A percentile compares a stretch with the other conserved stretches of the same genome.
These are phyloP conservation scores for Chondrus crispus DNA, from an alignment of 23 red algal species.

Conservation along the genomic window DNA sequence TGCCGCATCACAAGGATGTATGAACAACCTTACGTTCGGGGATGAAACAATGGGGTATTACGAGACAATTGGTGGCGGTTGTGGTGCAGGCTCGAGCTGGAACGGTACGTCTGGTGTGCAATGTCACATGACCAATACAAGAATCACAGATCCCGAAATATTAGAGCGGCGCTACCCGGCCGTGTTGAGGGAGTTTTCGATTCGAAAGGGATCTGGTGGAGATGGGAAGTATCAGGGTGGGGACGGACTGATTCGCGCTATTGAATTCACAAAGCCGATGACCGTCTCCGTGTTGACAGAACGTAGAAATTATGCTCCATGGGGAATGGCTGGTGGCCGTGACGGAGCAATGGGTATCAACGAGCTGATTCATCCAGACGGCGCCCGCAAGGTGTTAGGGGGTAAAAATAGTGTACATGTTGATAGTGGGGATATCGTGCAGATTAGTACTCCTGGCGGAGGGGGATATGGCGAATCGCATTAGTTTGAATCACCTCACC, in stretches of 20 bases:
- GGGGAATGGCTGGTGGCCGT: constrained; percentile 76
- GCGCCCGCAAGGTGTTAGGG: constrained; percentile 40
- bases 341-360: constrained; percentile 69
- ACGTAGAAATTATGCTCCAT: constrained; percentile 70
- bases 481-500: neutral
- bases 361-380: constrained; percentile 5
- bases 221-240: constrained; percentile 67
- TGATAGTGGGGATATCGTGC: constrained; percentile 65
- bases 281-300: constrained; percentile 87
- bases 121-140: constrained; percentile 98
- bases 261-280: constrained; percentile 81
- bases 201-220: constrained; percentile 73
- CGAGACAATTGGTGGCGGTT: constrained; percentile 96
- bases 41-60: constrained; percentile 82
- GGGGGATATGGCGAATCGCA: constrained; percentile 69
- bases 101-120: constrained; percentile 89
- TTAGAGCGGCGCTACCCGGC: constrained; percentile 97
- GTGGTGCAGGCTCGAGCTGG: constrained; percentile 89
- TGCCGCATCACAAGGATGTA: constrained; percentile 98
- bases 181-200: constrained; percentile 74
- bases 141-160: constrained; percentile 94
- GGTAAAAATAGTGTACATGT: constrained; percentile 68
- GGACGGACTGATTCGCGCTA: constrained; percentile 72
- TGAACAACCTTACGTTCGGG: constrained; percentile 99
- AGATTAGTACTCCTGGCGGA: constrained; percentile 90